Percentiles rank a stretch among this genome's conserved stretches.
Evolutionary conservation across 2,329 filamentous ascomycete species (phyloP).

Genomic region (Xylaria polymorpha): DNA sequence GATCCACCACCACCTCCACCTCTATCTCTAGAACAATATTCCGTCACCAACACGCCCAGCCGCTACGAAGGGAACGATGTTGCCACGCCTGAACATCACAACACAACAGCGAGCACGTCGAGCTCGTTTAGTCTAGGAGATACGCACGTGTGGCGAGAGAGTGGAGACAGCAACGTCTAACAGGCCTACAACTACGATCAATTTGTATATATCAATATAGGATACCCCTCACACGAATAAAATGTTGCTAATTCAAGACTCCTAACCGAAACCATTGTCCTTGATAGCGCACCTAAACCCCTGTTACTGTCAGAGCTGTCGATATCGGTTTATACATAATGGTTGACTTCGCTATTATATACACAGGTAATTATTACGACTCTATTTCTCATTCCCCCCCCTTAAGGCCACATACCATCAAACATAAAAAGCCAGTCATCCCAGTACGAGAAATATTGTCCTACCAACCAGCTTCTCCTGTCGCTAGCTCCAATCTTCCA

Average conservation of each 20-base stretch:
- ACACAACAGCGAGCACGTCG: conserved; percentile 44
- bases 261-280: background rate
- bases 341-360: conserved; percentile 1
- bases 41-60: conserved; percentile 26
- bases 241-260: background rate
- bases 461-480: conserved; percentile 56
- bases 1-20: conserved; percentile 62
- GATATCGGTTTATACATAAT: background rate
- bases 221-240: conserved; percentile 26
- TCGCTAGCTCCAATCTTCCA: conserved; percentile 57
- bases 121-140: conserved; percentile 49
- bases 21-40: conserved; percentile 41
- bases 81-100: conserved; percentile 24
- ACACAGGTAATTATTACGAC: background rate
- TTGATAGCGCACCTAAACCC: background rate
- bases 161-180: conserved; percentile 44
- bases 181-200: conserved; percentile 12
- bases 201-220: conserved; percentile 30
- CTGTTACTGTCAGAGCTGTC: background rate
- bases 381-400: too few species aligned
- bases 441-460: conserved; percentile 58
- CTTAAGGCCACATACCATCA: conserved; percentile 56
- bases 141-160: conserved; percentile 48
- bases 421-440: conserved; percentile 63
- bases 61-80: conserved; percentile 30